Percentiles rank a stretch among this genome's conserved stretches.
Evolutionary conservation across 2,329 filamentous ascomycete genomes (phyloP).

Genomic region (Apiospora sp.): DNA sequence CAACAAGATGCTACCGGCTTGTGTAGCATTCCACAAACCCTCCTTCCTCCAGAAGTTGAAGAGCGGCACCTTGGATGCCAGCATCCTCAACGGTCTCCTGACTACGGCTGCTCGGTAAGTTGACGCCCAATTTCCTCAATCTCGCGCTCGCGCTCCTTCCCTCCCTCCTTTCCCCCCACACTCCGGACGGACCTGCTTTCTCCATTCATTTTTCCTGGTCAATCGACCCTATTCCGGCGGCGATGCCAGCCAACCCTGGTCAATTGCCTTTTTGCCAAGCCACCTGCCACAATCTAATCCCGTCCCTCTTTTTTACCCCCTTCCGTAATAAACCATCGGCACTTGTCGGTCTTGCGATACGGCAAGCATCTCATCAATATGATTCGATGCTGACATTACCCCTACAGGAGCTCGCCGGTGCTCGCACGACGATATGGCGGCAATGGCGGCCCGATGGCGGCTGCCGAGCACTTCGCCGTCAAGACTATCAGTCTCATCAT

Average conservation of each 20-base stretch:
- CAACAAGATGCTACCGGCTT: slow-evolving; percentile 67
- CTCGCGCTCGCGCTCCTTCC: slow-evolving; percentile 11
- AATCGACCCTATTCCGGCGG: slow-evolving; percentile 4
- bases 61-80: slow-evolving; percentile 61
- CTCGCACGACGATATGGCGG: slow-evolving; percentile 66
- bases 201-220: slow-evolving; percentile 33
- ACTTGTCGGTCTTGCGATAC: slow-evolving; percentile 7
- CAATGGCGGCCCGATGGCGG: slow-evolving; percentile 57
- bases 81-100: slow-evolving; percentile 65
- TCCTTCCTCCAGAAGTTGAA: slow-evolving; percentile 69
- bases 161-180: slow-evolving; percentile 26
- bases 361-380: slow-evolving; percentile 5
- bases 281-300: slow-evolving; percentile 24
- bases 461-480: slow-evolving; percentile 65
- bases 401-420: slow-evolving; percentile 59
- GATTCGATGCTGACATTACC: slow-evolving; percentile 12
- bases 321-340: slow-evolving; percentile 19
- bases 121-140: slow-evolving; percentile 29
- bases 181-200: slow-evolving; percentile 34
- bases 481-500: slow-evolving; percentile 66
- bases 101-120: slow-evolving; percentile 65
- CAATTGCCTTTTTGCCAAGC: not conserved
- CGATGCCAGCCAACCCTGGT: slow-evolving; percentile 9
- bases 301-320: not conserved
- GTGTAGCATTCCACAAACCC: slow-evolving; percentile 69